These are phyloP conservation scores for Phytophthora pini DNA, from an alignment of 352 stramenopile genomes.

Conservation along the genomic window DNA sequence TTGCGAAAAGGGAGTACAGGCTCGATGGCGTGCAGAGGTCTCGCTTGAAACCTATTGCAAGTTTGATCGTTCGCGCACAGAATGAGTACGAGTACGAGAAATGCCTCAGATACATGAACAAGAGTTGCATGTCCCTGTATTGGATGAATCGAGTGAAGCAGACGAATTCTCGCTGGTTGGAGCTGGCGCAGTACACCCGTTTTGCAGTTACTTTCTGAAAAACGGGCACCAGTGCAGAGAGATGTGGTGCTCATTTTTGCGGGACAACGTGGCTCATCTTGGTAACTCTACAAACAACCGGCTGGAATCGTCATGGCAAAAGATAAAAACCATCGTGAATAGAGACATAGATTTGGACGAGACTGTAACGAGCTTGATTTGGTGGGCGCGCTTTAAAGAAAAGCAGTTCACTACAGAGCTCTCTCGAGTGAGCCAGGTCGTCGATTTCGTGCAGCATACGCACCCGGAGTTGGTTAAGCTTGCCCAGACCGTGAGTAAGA, in stretches of 20 bases:
- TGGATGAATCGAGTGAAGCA: background rate
- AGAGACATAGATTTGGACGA: background rate
- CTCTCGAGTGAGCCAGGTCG: background rate
- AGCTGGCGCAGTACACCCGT: background rate
- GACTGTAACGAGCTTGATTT: background rate
- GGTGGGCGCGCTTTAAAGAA: background rate
- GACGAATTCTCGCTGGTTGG: background rate
- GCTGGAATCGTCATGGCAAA: constrained; percentile 13
- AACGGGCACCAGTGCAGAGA: constrained; percentile 16
- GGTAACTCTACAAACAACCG: constrained; percentile 32
- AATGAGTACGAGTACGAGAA: constrained; percentile 3
- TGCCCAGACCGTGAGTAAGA: background rate
- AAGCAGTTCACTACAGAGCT: background rate
- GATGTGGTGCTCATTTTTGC: constrained; percentile 15
- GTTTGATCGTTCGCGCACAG: background rate
- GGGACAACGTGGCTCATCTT: constrained; percentile 5
- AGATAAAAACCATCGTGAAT: background rate
- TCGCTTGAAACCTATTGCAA: constrained; percentile 1
- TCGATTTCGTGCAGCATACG: background rate
- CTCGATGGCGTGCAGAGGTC: background rate
- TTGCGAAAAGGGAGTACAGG: constrained; percentile 9
- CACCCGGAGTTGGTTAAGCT: background rate
- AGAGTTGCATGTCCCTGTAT: background rate
- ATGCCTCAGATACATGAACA: background rate
- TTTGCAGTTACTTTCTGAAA: constrained; percentile 15